phyloP scores from a whole-genome alignment of 768 basidiomycete genomes.

The Lactifluus rugatus region DNA sequence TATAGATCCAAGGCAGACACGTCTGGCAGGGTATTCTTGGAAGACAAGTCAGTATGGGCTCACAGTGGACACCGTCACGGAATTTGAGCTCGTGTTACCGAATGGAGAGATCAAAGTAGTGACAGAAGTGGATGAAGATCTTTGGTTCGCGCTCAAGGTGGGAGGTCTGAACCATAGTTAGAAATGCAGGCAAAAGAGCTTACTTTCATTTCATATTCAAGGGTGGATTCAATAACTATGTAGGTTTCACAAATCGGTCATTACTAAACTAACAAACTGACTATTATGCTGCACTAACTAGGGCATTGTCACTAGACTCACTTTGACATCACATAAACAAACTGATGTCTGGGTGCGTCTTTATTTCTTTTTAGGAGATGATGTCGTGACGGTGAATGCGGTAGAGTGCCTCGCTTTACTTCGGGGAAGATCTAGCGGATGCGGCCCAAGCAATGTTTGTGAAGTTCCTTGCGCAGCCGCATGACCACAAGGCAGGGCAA shows the following conservation, averaged over 20 bases:
- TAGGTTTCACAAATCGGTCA: not conserved
- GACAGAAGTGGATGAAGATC: constrained; percentile 7
- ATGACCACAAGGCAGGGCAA: constrained; percentile 6
- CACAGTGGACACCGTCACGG: constrained; percentile 27
- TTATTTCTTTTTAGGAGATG: not conserved
- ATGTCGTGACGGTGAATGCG: not conserved
- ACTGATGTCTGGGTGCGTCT: constrained; percentile 10
- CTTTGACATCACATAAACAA: constrained; percentile 2
- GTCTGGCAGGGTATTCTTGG: constrained; percentile 25
- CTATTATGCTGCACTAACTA: not conserved
- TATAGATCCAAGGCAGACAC: not conserved
- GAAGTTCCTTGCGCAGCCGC: not conserved
- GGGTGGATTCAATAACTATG: constrained; percentile 15
- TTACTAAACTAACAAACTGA: not conserved
- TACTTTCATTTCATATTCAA: not conserved
- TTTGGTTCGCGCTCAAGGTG: constrained; percentile 16
- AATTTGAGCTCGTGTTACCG: constrained; percentile 25
- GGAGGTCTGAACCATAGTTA: not conserved
- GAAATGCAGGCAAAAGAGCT: not conserved
- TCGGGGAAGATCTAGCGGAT: not conserved
- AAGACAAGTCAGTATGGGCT: constrained; percentile 29
- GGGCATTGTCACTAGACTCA: constrained; percentile 15
- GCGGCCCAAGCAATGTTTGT: not conserved
- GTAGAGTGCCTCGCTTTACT: not conserved
- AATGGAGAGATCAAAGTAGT: constrained; percentile 20